Evolutionary conservation across 140 eudicot genomes (phyloP), one percentile per base, ranked within the genome.

Genomic region (Ambrosia hybrid): DNA sequence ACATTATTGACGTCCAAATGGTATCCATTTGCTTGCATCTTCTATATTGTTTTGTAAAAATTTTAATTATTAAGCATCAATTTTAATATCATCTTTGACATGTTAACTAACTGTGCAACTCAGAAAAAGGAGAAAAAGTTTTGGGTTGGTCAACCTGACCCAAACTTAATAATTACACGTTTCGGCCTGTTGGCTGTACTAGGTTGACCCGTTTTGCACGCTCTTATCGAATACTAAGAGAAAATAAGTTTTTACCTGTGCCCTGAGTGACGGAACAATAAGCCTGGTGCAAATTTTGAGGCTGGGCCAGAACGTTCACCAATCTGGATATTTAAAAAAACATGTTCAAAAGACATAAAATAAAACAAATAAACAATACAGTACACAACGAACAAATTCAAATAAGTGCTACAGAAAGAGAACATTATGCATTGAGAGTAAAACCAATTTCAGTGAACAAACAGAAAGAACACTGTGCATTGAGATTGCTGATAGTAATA

Each of bases 191-290:
- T 21, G 26, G 26, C 26, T 21, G 26, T 36, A 36, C 37, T 16
- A 13, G 15, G 38, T 15, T 38, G 4, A 4, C 72, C 43, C 55
- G 11, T 14, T 48, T 48, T 46, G 33, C 17, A 0, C 30, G 21
- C 9, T 12, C 36, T 3, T 3, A 63, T 53, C 30, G 41, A 33
- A 6, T 51, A 36, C 57, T 6, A n/a, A 69, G 14, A 52, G n/a
- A 61, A 0, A 17, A 71, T 36, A 68, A 41, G 51, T 30, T 9
- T 34, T 14, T 78, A 92, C 95, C 96, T 85, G 78, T 89, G 98
- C 26, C 98, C 75, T 56, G 75, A 71, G 75, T 71, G 75, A 38
- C 75, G 75, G 66, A 71, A 71, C 75, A 71, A 17, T 21, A 71
- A 71, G 75, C 75, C 75, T 6, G 75, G 75, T 71, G 75, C 75